Conservation (phyloP, 345 rosid genomes). For the Reutealis trisperma region DNA sequence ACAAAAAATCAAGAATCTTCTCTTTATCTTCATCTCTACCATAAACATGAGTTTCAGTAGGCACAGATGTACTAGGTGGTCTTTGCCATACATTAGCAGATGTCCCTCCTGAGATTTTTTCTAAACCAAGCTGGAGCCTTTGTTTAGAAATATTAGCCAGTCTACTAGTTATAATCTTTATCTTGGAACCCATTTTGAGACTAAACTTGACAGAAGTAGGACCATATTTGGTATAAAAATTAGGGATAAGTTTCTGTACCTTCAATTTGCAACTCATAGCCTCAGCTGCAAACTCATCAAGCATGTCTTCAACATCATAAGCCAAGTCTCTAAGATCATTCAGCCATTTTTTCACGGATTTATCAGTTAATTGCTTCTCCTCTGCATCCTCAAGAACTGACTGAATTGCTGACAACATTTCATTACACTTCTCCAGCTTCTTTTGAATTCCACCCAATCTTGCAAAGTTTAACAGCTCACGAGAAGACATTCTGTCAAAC, state of each 20-base stretch:
- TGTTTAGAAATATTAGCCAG: background rate
- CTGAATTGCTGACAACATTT: conserved; percentile 3
- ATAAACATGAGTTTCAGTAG: background rate
- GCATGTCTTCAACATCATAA: conserved; percentile 18
- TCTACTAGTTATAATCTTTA: background rate
- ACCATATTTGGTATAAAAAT: background rate
- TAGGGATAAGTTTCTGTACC: background rate
- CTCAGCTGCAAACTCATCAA: conserved; percentile 19
- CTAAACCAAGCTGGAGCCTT: background rate
- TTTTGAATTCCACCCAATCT: conserved; percentile 1
- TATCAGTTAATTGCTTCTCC: conserved; percentile 17
- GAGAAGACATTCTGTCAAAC: conserved; percentile 10
- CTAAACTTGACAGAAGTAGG: background rate
- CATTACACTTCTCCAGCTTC: conserved; percentile 17
- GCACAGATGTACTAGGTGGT: background rate
- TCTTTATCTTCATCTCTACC: background rate
- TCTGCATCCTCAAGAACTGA: conserved; percentile 21
- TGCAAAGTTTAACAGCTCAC: conserved; percentile 1
- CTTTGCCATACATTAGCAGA: background rate
- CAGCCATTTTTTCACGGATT: conserved; percentile 12
- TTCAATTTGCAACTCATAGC: conserved; percentile 2
- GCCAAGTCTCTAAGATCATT: conserved; percentile 21
- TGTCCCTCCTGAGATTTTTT: background rate
- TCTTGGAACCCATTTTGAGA: background rate
- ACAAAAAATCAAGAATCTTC: background rate